Evolutionary conservation across 169 alveolate species (phyloP).

Genomic region (Plasmodium fragile): DNA sequence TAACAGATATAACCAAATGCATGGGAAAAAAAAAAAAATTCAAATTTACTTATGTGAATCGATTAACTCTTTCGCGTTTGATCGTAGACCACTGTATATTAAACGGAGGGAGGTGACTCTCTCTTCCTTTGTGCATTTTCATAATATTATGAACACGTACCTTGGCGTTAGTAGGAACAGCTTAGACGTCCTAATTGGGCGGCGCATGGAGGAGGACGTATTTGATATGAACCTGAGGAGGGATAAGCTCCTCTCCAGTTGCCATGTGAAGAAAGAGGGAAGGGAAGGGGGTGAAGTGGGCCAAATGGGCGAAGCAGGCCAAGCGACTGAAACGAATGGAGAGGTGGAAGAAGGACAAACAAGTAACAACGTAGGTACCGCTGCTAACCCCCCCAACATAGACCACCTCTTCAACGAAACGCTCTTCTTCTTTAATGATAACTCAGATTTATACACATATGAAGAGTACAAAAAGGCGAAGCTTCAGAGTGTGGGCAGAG

Average conservation of each 20-base stretch:
- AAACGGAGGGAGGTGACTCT: slow-evolving; percentile 50
- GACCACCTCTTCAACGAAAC: slow-evolving; percentile 45
- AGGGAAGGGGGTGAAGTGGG: not conserved
- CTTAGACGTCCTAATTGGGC: not conserved
- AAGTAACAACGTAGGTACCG: not conserved
- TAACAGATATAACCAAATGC: slow-evolving; percentile 4
- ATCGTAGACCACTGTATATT: slow-evolving; percentile 40
- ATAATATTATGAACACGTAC: slow-evolving; percentile 22
- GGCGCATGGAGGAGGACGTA: slow-evolving; percentile 24
- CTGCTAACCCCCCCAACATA: not conserved
- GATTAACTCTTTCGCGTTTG: slow-evolving; percentile 50
- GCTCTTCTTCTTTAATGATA: slow-evolving; percentile 57
- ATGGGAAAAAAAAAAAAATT: slow-evolving; percentile 29
- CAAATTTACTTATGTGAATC: slow-evolving; percentile 67
- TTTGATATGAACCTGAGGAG: slow-evolving; percentile 22
- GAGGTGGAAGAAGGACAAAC: not conserved
- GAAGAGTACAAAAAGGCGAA: slow-evolving; percentile 41
- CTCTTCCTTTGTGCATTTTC: slow-evolving; percentile 68
- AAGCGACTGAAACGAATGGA: not conserved
- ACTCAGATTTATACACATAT: slow-evolving; percentile 67
- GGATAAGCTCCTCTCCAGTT: not conserved
- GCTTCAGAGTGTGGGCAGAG: slow-evolving; percentile 15
- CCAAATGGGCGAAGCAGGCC: too few species aligned
- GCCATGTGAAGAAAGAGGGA: not conserved
- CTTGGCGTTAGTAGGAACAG: not conserved